Conservation (phyloP, 768 basidiomycete genomes). For the Tylopilus cervinicoccineus region DNA sequence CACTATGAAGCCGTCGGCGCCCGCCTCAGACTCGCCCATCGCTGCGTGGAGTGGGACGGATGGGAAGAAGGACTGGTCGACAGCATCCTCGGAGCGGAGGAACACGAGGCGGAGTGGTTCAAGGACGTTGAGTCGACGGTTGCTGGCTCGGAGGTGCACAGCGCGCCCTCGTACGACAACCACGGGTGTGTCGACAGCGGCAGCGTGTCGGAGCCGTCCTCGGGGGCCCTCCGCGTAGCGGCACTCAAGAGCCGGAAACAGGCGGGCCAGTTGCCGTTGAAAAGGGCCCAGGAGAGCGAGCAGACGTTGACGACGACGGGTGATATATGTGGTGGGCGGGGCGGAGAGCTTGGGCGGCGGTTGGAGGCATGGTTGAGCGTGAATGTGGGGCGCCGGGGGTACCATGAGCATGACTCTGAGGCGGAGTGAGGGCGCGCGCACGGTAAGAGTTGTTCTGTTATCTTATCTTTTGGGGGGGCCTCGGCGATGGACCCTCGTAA, state of each 20-base stretch:
- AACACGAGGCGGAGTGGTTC: constrained; percentile 71
- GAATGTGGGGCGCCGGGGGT: constrained; percentile 15
- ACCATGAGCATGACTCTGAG: constrained; percentile 14
- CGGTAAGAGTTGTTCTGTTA: not conserved
- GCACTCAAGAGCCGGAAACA: constrained; percentile 33
- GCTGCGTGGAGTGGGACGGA: constrained; percentile 84
- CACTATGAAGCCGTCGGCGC: constrained; percentile 64
- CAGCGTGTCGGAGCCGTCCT: constrained; percentile 11
- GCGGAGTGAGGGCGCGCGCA: constrained; percentile 13
- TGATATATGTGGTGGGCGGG: constrained; percentile 75
- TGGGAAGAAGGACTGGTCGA: constrained; percentile 86
- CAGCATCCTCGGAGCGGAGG: constrained; percentile 69
- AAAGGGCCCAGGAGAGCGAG: constrained; percentile 62
- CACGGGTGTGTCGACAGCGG: not conserved
- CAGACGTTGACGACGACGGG: constrained; percentile 68
- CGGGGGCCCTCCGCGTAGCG: constrained; percentile 21
- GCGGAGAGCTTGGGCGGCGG: constrained; percentile 71
- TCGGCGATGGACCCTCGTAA: not conserved
- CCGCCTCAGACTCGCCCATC: constrained; percentile 70
- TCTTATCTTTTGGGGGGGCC: constrained; percentile 3
- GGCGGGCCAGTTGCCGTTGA: constrained; percentile 47
- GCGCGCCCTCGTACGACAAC: constrained; percentile 5
- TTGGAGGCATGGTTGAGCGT: constrained; percentile 72
- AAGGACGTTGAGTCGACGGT: constrained; percentile 33
- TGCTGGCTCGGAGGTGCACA: constrained; percentile 16